Base-by-base conservation (phyloP, 2,329 filamentous ascomycete species). In the Penicillium freii region DNA sequence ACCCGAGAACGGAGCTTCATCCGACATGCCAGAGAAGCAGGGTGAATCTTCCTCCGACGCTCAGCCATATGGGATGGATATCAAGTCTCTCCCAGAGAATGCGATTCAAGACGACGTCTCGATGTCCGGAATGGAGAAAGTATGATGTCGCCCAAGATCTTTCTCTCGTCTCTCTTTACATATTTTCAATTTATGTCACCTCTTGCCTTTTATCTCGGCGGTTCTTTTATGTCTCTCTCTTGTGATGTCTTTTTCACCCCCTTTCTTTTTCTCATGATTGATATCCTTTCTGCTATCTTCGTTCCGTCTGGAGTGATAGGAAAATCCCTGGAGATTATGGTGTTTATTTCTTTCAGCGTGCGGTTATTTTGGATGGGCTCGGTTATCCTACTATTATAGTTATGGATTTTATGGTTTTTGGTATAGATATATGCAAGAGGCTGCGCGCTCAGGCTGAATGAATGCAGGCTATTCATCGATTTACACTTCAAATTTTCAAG, bases 121-220 rank as follows among this genome's bases (percentile, higher is more conserved):
- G 21, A 75, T 76, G 73, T 66, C 67, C 19, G 72, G 70, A 9
- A 66, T 67, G 19, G 70, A 73, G 45, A 72, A 71, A 57, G 60
- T 56, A 23, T 74, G 54, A 66, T 38, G n/a, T 48, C 13, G 17
- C 21, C 25, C 13, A 25, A 33, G 23, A 38, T 19, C 23, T 31
- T 46, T 4, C 42, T 34, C 44, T 47, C 42, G 38, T 33, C 34
- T 55, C 21, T 48, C 53, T n/a, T 46, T 54, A 44, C 11, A 43
- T 27, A 54, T 17, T 50, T 55, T 34, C 34, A 13, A 52, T 54
- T n/a, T 36, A 25, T 51, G 47, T 50, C 42, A 19, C 43, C 8
- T 48, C 7, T 47, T 42, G 17, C 55, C 21, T 39, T n/a, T 45
- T 15, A 45, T 45, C 19, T 57, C 51, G 27, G 52, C 52, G 31